Percentiles rank a stretch among this genome's conserved stretches.
Conservation (phyloP, 1,139 yeast species). For the Saccharomyces hybrid region DNA sequence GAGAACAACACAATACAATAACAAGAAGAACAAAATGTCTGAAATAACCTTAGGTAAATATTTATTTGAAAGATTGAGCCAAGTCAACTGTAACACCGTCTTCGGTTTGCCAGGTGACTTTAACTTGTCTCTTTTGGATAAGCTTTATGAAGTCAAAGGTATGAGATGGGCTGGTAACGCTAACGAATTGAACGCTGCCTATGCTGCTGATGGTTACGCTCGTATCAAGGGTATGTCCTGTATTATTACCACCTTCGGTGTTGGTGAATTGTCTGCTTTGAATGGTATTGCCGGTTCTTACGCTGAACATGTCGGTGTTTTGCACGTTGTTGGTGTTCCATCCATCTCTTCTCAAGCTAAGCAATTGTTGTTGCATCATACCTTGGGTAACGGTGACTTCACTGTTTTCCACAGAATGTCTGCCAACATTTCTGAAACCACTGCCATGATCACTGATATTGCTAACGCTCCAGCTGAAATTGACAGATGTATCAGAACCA, state of each 20-base stretch:
- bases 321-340: slow-evolving; percentile 80
- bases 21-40: slow-evolving; percentile 25
- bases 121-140: slow-evolving; percentile 56
- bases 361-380: slow-evolving; percentile 53
- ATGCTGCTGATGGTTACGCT: slow-evolving; percentile 67
- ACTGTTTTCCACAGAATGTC: slow-evolving; percentile 74
- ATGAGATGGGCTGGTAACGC: slow-evolving; percentile 66
- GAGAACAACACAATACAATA: not conserved
- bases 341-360: slow-evolving; percentile 58
- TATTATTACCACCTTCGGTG: slow-evolving; percentile 68
- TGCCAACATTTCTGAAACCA: slow-evolving; percentile 57
- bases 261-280: slow-evolving; percentile 79
- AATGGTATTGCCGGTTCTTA: slow-evolving; percentile 81
- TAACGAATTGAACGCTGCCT: slow-evolving; percentile 66
- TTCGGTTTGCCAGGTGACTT: slow-evolving; percentile 69
- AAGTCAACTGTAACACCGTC: slow-evolving; percentile 46
- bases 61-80: slow-evolving; percentile 53
- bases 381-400: slow-evolving; percentile 80
- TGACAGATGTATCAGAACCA: slow-evolving; percentile 68
- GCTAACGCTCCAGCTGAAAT: slow-evolving; percentile 58
- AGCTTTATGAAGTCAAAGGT: slow-evolving; percentile 52
- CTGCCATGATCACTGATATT: slow-evolving; percentile 56
- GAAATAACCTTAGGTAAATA: slow-evolving; percentile 51
- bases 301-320: slow-evolving; percentile 70
- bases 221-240: slow-evolving; percentile 57